These are phyloP conservation scores for Dactylellina cionopaga DNA, from an alignment of 2,329 filamentous ascomycete species.

Conservation along the genomic window DNA sequence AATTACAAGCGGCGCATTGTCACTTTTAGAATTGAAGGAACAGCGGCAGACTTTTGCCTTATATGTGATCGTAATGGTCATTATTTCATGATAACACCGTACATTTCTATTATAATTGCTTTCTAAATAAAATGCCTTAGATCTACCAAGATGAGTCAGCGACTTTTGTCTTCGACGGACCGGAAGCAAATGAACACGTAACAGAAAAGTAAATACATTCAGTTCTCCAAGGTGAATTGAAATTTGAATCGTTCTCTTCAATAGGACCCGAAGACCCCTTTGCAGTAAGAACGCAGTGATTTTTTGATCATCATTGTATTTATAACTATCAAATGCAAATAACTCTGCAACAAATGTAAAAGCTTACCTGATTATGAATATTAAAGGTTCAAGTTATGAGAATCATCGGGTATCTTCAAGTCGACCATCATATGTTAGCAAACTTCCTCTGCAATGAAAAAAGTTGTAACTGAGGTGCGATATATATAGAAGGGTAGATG, in stretches of 20 bases:
- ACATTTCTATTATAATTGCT: no score
- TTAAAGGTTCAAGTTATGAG: not conserved
- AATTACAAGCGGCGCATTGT: slow-evolving; percentile 7
- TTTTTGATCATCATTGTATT: slow-evolving; percentile 59
- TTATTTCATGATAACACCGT: no score
- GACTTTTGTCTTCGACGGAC: no score
- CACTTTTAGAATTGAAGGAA: not conserved
- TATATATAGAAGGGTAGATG: slow-evolving; percentile 41
- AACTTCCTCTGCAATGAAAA: not conserved
- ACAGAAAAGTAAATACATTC: slow-evolving; percentile 51
- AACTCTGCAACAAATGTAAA: not conserved
- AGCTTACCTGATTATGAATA: slow-evolving; percentile 19
- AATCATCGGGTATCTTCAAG: not conserved
- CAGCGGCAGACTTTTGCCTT: no score
- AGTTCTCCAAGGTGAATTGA: slow-evolving; percentile 62
- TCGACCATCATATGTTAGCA: slow-evolving; percentile 18
- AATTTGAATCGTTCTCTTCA: slow-evolving; percentile 59
- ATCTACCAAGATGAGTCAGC: no score
- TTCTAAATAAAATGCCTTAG: no score
- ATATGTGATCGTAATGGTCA: no score
- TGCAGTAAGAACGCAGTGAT: slow-evolving; percentile 53
- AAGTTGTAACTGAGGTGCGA: not conserved
- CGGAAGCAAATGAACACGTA: no score
- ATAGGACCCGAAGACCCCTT: slow-evolving; percentile 54
- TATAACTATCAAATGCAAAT: not conserved